Conservation (phyloP, 331 rosid species). For the Cydonia oblonga region DNA sequence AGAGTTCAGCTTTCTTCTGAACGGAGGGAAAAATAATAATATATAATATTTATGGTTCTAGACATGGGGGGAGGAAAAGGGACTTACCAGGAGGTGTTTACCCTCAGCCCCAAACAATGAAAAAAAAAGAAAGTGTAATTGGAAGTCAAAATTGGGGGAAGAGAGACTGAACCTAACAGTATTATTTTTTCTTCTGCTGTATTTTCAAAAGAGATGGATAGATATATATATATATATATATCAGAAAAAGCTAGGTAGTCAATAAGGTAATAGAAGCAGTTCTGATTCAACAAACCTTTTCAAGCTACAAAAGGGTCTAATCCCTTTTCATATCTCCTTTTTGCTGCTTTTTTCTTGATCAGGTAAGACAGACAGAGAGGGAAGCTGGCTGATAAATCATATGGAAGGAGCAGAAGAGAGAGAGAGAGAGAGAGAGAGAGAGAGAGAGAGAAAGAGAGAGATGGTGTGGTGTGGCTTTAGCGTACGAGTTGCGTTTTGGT, state of each 20-base stretch:
- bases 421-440: neutral
- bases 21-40: neutral
- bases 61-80: conserved; percentile 14
- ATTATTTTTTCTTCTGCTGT: conserved; percentile 14
- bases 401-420: neutral
- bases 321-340: conserved; percentile 4
- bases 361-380: neutral
- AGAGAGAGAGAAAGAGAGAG: neutral
- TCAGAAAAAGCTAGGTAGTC: neutral
- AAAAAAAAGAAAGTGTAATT: neutral
- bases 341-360: conserved; percentile 14
- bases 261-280: neutral
- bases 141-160: conserved; percentile 37
- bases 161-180: conserved; percentile 30
- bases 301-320: conserved; percentile 42
- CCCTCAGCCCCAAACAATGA: conserved; percentile 33
- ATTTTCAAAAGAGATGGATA: neutral
- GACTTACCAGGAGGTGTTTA: conserved; percentile 28
- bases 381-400: neutral
- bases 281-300: conserved; percentile 20
- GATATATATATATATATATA: neutral
- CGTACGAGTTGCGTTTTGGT: conserved; percentile 44
- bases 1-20: conserved; percentile 33
- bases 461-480: neutral
- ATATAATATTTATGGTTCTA: neutral